Evolutionary conservation across 1,139 yeast genomes (phyloP), one percentile per base, ranked within the genome.

Genomic region (Suhomyces wounanorum): DNA sequence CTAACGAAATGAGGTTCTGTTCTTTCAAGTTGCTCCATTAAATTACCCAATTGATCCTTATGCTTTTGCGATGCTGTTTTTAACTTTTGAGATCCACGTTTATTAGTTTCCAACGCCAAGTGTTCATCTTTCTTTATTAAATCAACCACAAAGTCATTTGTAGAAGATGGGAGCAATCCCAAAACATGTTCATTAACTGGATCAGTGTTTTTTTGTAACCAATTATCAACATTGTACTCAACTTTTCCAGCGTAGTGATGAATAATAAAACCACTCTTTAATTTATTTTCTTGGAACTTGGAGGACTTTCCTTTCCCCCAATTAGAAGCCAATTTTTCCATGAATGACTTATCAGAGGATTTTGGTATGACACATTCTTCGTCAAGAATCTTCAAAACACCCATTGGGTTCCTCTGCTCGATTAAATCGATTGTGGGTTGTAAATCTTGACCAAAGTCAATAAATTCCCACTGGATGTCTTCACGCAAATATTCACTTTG

Each of bases 1-100:
- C 99, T 81, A 28, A 95, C 97, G 66, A 95, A 95, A 66, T 94
- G 99, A 2, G 99, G 99, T 62, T 89, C 95, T 0, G 99, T 94
- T 16, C 83, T 74, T 13, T 83, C 78, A 38, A 95, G 73, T 58
- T 90, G 95, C 8, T 76, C 78, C 85, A 95, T 84, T 45, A 95
- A 75, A 38, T 82, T 79, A 21, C 72, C 71, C 45, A 94, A 78
- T 66, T 95, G 98, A 58, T 89, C 96, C 61, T 90, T 89, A 64
- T 87, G 92, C 55, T 85, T 85, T 58, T 84, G 90, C 0, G 97
- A 92, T 7, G 92, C 94, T 0, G 98, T 92, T 63, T 94, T 82
- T 60, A 87, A 81, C 51, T 63, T 77, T 10, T 44, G 50, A 1
- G 47, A 39, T 23, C 61, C 53, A 42, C 59, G 51, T 21, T 54